Evolutionary conservation across 306 rosid genomes (phyloP).

Genomic region (Casuarina equisetifolia): DNA sequence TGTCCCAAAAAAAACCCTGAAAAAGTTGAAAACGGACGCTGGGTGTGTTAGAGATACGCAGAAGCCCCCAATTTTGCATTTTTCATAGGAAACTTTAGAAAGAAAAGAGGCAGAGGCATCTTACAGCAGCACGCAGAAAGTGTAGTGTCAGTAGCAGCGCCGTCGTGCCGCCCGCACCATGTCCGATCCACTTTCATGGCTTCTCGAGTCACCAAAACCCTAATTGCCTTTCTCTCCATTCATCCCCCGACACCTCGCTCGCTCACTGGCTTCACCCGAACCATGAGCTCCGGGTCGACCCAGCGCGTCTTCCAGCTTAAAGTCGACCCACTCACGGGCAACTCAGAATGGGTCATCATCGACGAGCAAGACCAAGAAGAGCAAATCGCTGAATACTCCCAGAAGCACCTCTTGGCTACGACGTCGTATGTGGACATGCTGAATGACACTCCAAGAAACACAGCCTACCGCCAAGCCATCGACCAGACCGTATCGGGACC

Average conservation of each 20-base stretch:
- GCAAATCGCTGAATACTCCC: conserved; percentile 23
- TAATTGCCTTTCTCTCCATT: conserved; percentile 20
- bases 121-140: no score
- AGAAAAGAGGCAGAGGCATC: no score
- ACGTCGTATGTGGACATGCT: conserved; percentile 96
- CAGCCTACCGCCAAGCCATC: conserved; percentile 73
- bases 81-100: neutral
- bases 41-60: no score
- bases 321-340: conserved; percentile 75
- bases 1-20: no score
- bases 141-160: neutral
- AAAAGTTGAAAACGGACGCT: no score
- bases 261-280: conserved; percentile 25
- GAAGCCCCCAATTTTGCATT: no score
- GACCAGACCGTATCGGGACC: conserved; percentile 63
- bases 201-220: conserved; percentile 37
- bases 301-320: conserved; percentile 78
- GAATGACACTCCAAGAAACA: conserved; percentile 71
- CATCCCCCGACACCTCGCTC: conserved; percentile 12
- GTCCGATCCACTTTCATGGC: conserved; percentile 29
- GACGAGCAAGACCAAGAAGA: conserved; percentile 48
- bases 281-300: conserved; percentile 56
- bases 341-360: conserved; percentile 89
- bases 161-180: neutral
- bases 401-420: conserved; percentile 57